Conservation (phyloP, 306 rosid species). For the Begonia loranthoides region DNA sequence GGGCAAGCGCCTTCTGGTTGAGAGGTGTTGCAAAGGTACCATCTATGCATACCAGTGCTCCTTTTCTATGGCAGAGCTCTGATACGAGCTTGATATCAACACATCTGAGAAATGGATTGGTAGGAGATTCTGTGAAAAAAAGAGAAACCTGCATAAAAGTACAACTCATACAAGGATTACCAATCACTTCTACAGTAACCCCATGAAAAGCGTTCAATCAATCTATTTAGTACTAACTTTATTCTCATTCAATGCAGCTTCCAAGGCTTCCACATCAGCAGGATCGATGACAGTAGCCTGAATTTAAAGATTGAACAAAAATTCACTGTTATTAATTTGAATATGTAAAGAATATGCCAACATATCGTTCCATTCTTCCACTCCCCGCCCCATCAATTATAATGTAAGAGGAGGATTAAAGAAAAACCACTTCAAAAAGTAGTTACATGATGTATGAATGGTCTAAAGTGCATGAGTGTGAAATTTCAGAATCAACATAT, state of each 20-base stretch:
- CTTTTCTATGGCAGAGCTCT: conserved; percentile 70
- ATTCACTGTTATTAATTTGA: too few relatives aligned
- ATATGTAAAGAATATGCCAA: too few relatives aligned
- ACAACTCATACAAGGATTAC: neutral
- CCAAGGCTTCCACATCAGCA: conserved; percentile 61
- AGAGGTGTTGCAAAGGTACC: conserved; percentile 96
- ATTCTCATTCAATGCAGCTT: conserved; percentile 58
- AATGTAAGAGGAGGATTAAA: too few relatives aligned
- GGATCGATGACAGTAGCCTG: conserved; percentile 86
- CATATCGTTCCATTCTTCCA: too few relatives aligned
- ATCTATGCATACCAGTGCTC: conserved; percentile 84
- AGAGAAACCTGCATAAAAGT: conserved; percentile 57
- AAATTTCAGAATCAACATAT: too few relatives aligned
- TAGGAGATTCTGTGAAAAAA: conserved; percentile 93
- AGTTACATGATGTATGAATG: too few relatives aligned
- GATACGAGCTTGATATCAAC: conserved; percentile 87
- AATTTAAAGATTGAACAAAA: neutral
- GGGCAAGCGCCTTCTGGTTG: conserved; percentile 85
- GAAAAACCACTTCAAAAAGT: too few relatives aligned
- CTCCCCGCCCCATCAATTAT: too few relatives aligned
- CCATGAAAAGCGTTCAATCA: neutral
- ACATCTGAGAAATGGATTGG: conserved; percentile 92
- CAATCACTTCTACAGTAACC: neutral
- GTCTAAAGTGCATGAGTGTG: too few relatives aligned
- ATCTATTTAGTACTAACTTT: conserved; percentile 37